Base-by-base conservation (phyloP, 148 eudicot species). In the Drosera capensis region DNA sequence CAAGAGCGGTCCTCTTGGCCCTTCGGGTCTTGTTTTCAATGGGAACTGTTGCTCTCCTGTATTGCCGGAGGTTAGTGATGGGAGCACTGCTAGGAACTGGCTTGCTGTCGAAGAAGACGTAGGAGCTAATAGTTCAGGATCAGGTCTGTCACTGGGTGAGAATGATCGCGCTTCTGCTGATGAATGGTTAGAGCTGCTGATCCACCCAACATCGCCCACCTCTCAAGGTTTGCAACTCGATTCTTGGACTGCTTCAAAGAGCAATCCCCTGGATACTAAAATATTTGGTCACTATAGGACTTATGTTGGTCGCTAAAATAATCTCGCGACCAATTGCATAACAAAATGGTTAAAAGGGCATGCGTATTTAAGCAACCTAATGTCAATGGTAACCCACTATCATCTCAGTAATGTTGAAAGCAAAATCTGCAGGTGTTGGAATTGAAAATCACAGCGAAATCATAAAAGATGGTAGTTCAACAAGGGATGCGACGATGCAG, bases 401-500 rank as follows among this genome's bases (percentile, higher is more conserved):
- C n/a, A n/a, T n/a, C n/a, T n/a, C n/a, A n/a, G n/a, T n/a, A n/a
- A n/a, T n/a, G n/a, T n/a, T n/a, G n/a, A n/a, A n/a, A 28, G 31
- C 4, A 9, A 28, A 3, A 3, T 15, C 26, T 23, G 11, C 49
- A 64, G 79, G 76, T 49, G 85, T 64, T 47, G 67, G 49, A 35
- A 22, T 26, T 36, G 73, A 58, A 39, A 62, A 44, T 16, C 3
- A 13, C 17, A 64, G 56, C 26, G 58, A 68, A 25, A 52, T 44
- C 4, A 65, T 50, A 55, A 61, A 28, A 3, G 39, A 45, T 23
- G 73, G 36, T 20, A 55, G 67, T 28, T 73, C 75, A 7, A 59
- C 84, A 24, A 63, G 96, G 25, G 96, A 88, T 28, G 79, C 74
- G 96, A 94, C 86, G 2, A 88, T 94, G 11, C 94, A 88, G 57